These are phyloP conservation scores for Otatea glauca DNA, from an alignment of 176 grass and related monocot species.

Conservation along the genomic window DNA sequence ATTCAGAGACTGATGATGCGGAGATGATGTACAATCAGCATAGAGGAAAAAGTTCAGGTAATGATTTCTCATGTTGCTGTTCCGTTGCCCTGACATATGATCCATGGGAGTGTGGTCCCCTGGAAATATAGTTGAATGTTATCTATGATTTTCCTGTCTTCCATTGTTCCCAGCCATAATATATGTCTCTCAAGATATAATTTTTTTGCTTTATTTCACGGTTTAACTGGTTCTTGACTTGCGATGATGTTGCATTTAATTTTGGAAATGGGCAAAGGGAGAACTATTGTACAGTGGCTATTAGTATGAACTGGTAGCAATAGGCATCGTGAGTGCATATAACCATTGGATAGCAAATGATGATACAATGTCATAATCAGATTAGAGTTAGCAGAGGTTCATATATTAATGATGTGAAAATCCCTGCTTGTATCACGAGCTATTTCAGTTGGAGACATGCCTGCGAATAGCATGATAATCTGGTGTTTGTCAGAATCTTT, in stretches of 20 bases:
- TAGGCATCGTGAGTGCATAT: background rate
- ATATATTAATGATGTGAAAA: background rate
- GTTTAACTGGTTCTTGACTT: background rate
- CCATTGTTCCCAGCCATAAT: background rate
- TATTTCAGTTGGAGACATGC: background rate
- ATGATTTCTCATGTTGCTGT: conserved; percentile 16
- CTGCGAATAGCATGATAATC: background rate
- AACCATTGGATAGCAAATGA: background rate
- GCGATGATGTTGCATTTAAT: background rate
- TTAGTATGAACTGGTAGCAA: background rate
- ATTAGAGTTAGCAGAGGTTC: background rate
- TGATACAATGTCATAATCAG: background rate
- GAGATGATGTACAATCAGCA: conserved; percentile 52
- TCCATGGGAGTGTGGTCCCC: background rate
- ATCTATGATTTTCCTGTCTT: background rate
- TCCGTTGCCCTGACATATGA: conserved; percentile 29
- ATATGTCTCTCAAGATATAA: background rate
- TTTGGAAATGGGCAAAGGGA: background rate
- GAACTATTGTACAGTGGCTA: conserved; percentile 8
- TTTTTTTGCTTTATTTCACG: background rate
- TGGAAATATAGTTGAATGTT: background rate
- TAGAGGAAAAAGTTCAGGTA: conserved; percentile 73
- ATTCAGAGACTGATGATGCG: conserved; percentile 78
- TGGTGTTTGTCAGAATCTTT: background rate
- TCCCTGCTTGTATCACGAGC: background rate